Evolutionary conservation across 2,329 filamentous ascomycete species (phyloP).

Genomic region (Arthrobotrys pseudoclavata): DNA sequence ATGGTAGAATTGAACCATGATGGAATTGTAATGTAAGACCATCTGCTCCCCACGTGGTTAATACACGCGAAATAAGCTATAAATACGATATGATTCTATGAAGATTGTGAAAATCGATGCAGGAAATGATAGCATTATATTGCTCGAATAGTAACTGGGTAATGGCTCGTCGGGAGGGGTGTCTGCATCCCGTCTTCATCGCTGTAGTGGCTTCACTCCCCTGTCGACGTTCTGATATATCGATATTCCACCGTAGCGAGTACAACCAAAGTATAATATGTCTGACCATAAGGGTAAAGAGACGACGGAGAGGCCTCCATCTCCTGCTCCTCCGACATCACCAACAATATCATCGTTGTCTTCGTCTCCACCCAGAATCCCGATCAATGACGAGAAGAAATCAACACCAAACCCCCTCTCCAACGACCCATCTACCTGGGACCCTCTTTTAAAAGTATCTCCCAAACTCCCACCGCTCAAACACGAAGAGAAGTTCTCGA

Average conservation of each 20-base stretch:
- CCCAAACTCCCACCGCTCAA: not conserved
- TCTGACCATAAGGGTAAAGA: not conserved
- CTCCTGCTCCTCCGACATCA: not conserved
- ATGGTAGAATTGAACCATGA: too few relatives aligned
- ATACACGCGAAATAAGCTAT: not conserved
- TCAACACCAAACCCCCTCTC: not conserved
- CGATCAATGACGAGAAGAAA: not conserved
- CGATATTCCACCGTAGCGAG: not conserved
- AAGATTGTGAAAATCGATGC: not conserved
- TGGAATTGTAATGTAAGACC: not conserved
- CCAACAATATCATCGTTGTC: not conserved
- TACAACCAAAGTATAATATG: not conserved
- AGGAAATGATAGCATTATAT: slow-evolving; percentile 8
- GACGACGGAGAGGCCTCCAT: not conserved
- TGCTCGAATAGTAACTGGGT: slow-evolving; percentile 8
- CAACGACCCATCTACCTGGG: slow-evolving; percentile 18
- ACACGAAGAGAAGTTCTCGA: slow-evolving; percentile 29
- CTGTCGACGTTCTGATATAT: not conserved
- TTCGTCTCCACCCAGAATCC: not conserved
- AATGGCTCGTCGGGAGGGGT: not conserved
- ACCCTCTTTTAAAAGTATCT: slow-evolving; percentile 28
- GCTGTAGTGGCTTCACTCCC: slow-evolving; percentile 1
- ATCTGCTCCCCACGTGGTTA: slow-evolving; percentile 5
- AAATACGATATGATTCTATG: not conserved
- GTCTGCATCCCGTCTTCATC: slow-evolving; percentile 2